Conservation (phyloP, 177 flowering plant genomes). For the Vitis hybrid region DNA sequence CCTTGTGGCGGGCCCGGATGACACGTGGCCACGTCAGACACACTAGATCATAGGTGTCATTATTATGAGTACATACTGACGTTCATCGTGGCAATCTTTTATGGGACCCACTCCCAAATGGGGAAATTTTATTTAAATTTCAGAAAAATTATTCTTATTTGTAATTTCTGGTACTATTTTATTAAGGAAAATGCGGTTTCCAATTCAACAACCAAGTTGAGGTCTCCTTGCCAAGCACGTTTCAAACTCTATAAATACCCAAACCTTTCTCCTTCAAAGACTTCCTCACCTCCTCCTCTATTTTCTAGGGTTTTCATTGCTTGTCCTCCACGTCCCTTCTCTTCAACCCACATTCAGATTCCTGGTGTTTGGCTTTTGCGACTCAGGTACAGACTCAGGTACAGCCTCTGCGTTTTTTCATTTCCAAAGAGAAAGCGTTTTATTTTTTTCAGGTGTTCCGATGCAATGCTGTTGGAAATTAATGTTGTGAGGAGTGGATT, state of each 20-base stretch:
- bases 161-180: not conserved
- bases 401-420: not conserved
- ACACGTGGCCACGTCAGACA: constrained; percentile 21
- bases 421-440: not conserved
- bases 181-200: constrained; percentile 7
- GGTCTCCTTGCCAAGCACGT: constrained; percentile 30
- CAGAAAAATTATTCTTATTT: not conserved
- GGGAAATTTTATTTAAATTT: not conserved
- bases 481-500: too few species aligned
- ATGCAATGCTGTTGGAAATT: not conserved
- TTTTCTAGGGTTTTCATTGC: not conserved
- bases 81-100: constrained; percentile 1
- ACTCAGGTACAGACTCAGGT: too few species aligned
- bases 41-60: constrained; percentile 14
- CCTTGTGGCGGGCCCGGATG: constrained; percentile 3
- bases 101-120: not conserved
- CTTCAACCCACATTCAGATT: not conserved
- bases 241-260: constrained; percentile 40
- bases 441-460: not conserved
- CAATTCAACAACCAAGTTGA: constrained; percentile 10
- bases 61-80: not conserved
- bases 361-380: not conserved
- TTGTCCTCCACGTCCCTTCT: not conserved
- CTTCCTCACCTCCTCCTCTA: constrained; percentile 11
- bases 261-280: constrained; percentile 5